These are phyloP conservation scores for Crucihimalaya himalaica DNA, from an alignment of 345 rosid genomes.

Conservation along the genomic window DNA sequence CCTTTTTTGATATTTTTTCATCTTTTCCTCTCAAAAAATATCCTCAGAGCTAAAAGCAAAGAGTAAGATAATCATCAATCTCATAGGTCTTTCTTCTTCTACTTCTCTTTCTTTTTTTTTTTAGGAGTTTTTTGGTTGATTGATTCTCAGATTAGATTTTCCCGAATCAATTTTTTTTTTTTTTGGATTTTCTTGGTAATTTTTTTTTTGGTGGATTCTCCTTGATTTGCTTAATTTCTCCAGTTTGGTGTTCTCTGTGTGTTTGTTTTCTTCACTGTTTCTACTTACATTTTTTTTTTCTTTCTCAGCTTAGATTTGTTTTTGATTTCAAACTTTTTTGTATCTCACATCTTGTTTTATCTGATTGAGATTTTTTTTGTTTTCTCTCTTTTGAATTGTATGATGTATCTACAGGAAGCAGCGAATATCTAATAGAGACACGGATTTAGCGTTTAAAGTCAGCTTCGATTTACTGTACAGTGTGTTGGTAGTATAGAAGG, in stretches of 20 bases:
- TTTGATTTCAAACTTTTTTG: background rate
- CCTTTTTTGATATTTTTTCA: background rate
- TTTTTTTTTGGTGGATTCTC: background rate
- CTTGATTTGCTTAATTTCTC: background rate
- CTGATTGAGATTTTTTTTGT: background rate
- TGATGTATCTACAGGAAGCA: conserved; percentile 31
- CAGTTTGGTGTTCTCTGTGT: background rate
- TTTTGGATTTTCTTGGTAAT: background rate
- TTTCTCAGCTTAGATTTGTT: conserved; percentile 8
- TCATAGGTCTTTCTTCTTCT: background rate
- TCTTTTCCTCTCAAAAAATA: conserved; percentile 14
- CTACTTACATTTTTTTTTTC: conserved; percentile 8
- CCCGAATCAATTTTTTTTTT: background rate
- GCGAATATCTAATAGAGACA: background rate
- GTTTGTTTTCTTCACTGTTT: background rate
- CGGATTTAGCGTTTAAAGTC: background rate
- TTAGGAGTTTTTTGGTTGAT: background rate
- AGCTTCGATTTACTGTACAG: conserved; percentile 23
- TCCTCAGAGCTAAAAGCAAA: background rate
- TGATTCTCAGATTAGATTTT: conserved; percentile 12
- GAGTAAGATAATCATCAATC: background rate
- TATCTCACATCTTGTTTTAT: background rate
- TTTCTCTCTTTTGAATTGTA: background rate
- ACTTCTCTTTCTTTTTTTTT: background rate
- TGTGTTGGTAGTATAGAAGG: conserved; percentile 20